Evolutionary conservation across 169 alveolate species (phyloP).

Genomic region (Eimeria tenella): DNA sequence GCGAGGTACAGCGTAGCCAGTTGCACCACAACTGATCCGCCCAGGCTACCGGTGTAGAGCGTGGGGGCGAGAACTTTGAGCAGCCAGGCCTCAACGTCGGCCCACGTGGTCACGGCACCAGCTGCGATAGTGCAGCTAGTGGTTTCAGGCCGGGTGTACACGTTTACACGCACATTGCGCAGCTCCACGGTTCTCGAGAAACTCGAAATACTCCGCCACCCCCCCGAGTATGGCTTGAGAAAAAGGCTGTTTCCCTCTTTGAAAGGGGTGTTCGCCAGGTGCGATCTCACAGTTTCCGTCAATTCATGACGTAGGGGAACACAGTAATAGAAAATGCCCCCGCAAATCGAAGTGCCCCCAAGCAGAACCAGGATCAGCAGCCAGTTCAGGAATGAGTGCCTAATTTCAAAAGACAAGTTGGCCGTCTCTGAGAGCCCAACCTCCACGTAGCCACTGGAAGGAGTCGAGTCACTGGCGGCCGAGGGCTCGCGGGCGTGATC

Average conservation of each 20-base stretch:
- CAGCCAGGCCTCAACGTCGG: constrained; percentile 72
- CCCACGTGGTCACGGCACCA: constrained; percentile 69
- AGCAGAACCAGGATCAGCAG: constrained; percentile 38
- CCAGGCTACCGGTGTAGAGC: constrained; percentile 62
- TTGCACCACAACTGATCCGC: constrained; percentile 55
- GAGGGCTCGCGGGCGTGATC: constrained; percentile 32
- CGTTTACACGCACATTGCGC: neutral
- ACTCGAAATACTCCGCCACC: constrained; percentile 43
- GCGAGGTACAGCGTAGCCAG: constrained; percentile 47
- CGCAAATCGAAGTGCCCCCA: constrained; percentile 29
- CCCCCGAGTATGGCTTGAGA: constrained; percentile 30
- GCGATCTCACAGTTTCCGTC: constrained; percentile 44
- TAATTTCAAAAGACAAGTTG: constrained; percentile 45
- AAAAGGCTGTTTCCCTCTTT: constrained; percentile 36
- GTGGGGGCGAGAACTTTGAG: constrained; percentile 72
- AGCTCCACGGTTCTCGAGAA: constrained; percentile 44
- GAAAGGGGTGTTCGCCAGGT: constrained; percentile 64
- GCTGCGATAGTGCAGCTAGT: constrained; percentile 58
- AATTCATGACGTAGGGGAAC: constrained; percentile 63
- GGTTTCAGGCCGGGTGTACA: constrained; percentile 2
- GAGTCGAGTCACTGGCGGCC: constrained; percentile 21
- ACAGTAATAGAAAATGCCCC: constrained; percentile 30
- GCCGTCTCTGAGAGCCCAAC: constrained; percentile 67
- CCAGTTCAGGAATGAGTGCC: constrained; percentile 53
- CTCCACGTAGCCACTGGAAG: constrained; percentile 51